Evolutionary conservation across 306 rosid genomes (phyloP), one percentile per base, ranked within the genome.

Genomic region (Nissolia schottii): DNA sequence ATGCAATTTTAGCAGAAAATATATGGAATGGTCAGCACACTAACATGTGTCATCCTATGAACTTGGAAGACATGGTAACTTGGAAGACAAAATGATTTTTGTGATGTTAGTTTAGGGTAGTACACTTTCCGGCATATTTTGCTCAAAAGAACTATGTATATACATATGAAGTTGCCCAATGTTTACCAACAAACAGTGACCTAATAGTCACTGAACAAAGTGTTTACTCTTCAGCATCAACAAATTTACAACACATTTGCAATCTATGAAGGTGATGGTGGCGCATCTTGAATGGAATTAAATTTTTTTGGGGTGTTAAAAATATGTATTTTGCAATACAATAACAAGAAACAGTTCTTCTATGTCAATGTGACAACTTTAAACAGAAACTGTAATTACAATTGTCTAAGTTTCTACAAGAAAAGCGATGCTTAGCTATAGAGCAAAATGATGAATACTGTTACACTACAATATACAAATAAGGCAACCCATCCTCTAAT

Each of bases 1-100:
- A 93, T 70, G 81, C 84, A n/a, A 91, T 93, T 67, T 84, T 93
- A 40, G 94, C 91, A 19, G 95, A 85, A 56, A 91, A 93, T 57
- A 77, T 93, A 59, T 93, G 97, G 96, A 80, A 86, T 76, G 86
- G 92, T 53, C 78, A 19, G 40, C 96, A 91, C 68, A 60, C 97
- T 5, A 79, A 79, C 64, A 87, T 86, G 90, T 93, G 96, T 65
- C 83, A 86, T 81, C 96, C 92, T 22, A 87, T 76, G 91, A 85
- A 91, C 73, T 71, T 91, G 82, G 65, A 84, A 86, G 96, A 86
- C 53, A 81, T 93, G 81, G 73, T 93, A 24, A 66, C 7, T 27
- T 38, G 5, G 27, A 65, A 69, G 73, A 37, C 70, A 82, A 28
- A 74, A 53, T 75, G 75, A 81, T 77, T 25, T n/a, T 1, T 41